A percentile compares a stretch with the other conserved stretches of the same genome.
phyloP scores from a whole-genome alignment of 129 eudicot species.

The Tanacetum coccineum region DNA sequence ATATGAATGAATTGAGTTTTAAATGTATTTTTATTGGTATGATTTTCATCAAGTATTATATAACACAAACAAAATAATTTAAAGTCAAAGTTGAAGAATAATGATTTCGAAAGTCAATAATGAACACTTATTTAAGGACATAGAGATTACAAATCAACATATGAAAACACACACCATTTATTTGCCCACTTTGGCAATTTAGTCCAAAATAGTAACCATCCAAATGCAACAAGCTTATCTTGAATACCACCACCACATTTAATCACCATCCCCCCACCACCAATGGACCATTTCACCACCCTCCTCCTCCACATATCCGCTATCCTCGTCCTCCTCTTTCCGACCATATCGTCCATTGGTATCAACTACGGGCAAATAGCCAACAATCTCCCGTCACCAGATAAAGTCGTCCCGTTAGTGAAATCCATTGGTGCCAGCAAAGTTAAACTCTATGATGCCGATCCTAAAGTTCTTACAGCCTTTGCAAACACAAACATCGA shows the following conservation, averaged over 20 bases:
- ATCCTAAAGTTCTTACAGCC: slow-evolving; percentile 67
- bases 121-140: no score
- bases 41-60: no score
- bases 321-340: slow-evolving; percentile 17
- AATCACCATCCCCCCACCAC: slow-evolving; percentile 14
- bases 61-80: no score
- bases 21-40: no score
- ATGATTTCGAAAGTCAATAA: no score
- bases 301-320: slow-evolving; percentile 31
- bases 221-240: slow-evolving; percentile 29
- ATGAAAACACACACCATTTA: slow-evolving; percentile 11
- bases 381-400: slow-evolving; percentile 75
- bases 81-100: no score
- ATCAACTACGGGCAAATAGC: slow-evolving; percentile 91
- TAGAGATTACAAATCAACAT: not conserved
- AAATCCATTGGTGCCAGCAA: slow-evolving; percentile 60
- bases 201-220: slow-evolving; percentile 10
- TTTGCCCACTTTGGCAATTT: slow-evolving; percentile 15
- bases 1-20: no score
- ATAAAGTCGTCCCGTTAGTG: slow-evolving; percentile 55
- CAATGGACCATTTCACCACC: slow-evolving; percentile 21
- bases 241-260: slow-evolving; percentile 18
- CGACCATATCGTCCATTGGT: slow-evolving; percentile 44
- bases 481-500: slow-evolving; percentile 73
- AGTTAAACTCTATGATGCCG: slow-evolving; percentile 88